Evolutionary conservation across 257 asterid species (phyloP), one percentile per base, ranked within the genome.

Genomic region (Solanum piurae): DNA sequence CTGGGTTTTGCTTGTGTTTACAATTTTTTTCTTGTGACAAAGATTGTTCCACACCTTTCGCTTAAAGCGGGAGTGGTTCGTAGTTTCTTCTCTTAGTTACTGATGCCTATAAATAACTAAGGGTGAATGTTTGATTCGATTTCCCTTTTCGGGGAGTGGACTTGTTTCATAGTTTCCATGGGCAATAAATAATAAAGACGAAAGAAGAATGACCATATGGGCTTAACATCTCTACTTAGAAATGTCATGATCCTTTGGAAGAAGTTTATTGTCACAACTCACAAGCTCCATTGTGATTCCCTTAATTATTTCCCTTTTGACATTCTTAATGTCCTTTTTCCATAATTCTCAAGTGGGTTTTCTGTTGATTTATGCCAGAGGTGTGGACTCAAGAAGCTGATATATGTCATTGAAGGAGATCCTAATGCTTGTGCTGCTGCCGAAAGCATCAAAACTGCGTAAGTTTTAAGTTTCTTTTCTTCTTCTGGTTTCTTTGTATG

Each of bases 371-470:
- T 89, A 87, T 88, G 87, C 52, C 85, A 97, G 99, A 93, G 96
- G 83, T 95, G 98, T 80, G 99, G 99, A 92, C 98, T 97, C 79
- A 95, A 96, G 92, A 97, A 96, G 97, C 91, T 95, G 95, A 95
- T 96, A 89, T 97, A 97, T 91, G 93, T 97, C 87, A 95, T 97
- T 90, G 99, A 97, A 92, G 99, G 99, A 87, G 99, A 97, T 88
- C 99, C 98, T 66, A 97, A 97, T 91, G 86, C 95, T 71, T 95
- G 95, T 12, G 98, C 95, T 93, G 96, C 98, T 74, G 94, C 99
- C 79, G 99, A 95, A 91, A 93, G 98, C 91, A 92, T 97, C 90
- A 97, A 95, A 94, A 95, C 99, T 58, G 99, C 99, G 98, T 97
- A 93, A 92, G 99, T 46, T 75, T 74, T 75, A 75, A 37, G 83